Evolutionary conservation across 2,329 filamentous ascomycete species (phyloP), one percentile per base, ranked within the genome.

Genomic region (Coniochaeta ligniaria): DNA sequence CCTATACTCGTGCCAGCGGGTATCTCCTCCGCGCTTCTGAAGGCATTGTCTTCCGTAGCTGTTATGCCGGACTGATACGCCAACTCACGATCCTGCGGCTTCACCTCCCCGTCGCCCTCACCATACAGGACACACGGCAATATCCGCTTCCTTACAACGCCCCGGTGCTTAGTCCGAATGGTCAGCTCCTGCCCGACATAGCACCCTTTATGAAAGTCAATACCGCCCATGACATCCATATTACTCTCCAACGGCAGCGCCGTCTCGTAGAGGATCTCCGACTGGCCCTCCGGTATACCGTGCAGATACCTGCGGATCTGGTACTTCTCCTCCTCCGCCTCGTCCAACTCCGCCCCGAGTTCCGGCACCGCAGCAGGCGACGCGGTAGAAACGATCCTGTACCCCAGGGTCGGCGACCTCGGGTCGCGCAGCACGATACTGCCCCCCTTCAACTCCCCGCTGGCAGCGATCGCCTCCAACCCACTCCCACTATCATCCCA

Each of bases 181-280:
- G 95, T 98, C 64, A 99, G 82, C 74, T 99, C 95, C 75, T 99
- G 95, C 0, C 95, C 95, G 8, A 98, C 86, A 74, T 99, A 99
- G 76, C 95, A 99, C 8, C 95, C 95, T 77, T 99, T 99, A 70
- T 86, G 86, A 77, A 95, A 99, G 75, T 97, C 91, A 66, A 99
- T 88, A 28, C 86, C 95, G 56, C 84, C 83, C 82, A 91, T 91
- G 62, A 91, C 77, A 74, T 99, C 95, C 72, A 98, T 83, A 72
- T 97, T 97, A 70, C 83, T 88, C 75, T 98, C 94, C 73, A 93
- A 88, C 1, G 95, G 94, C 60, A 99, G 79, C 0, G 92, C 87
- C 20, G 82, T 77, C 65, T 89, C 89, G 61, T 81, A 76, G 7
- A 84, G 72, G 22, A 99, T 87, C 77, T 99, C 95, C 17, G 76